Evolutionary conservation across 2,329 filamentous ascomycete genomes (phyloP).

Genomic region (Penicillium verrucosum): DNA sequence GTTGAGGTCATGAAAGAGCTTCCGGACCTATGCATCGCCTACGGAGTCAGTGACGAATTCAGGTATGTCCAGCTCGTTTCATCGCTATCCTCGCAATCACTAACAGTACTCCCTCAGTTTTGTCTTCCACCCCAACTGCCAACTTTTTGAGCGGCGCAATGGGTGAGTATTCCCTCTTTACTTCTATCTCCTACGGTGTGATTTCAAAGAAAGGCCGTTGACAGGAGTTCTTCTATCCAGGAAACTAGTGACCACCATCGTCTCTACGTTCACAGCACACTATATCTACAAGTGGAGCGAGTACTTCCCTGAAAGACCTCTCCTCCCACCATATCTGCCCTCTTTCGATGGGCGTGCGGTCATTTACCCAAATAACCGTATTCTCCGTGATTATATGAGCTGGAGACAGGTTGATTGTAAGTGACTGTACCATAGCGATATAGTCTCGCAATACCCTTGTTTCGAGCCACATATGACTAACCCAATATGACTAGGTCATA

Average conservation of each 20-base stretch:
- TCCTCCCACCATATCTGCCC: conserved; percentile 69
- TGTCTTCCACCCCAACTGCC: conserved; percentile 77
- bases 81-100: background rate
- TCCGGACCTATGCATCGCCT: conserved; percentile 80
- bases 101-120: conserved; percentile 57
- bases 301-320: conserved; percentile 67
- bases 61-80: conserved; percentile 38
- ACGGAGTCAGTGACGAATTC: conserved; percentile 93
- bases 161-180: conserved; percentile 52
- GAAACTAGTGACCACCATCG: conserved; percentile 86
- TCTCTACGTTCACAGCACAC: conserved; percentile 89
- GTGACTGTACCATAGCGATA: conserved; percentile 27
- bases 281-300: conserved; percentile 78
- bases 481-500: conserved; percentile 62
- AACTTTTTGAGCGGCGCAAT: conserved; percentile 78
- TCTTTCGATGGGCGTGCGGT: conserved; percentile 93
- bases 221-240: conserved; percentile 44
- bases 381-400: conserved; percentile 89
- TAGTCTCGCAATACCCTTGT: background rate
- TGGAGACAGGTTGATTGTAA: conserved; percentile 96
- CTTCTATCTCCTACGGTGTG: background rate
- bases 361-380: conserved; percentile 76
- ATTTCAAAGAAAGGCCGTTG: background rate
- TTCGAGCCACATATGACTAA: background rate
- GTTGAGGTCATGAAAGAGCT: conserved; percentile 77